These are phyloP conservation scores for Lodderomyces elongisporus DNA, from an alignment of 1,139 yeast species.

Conservation along the genomic window DNA sequence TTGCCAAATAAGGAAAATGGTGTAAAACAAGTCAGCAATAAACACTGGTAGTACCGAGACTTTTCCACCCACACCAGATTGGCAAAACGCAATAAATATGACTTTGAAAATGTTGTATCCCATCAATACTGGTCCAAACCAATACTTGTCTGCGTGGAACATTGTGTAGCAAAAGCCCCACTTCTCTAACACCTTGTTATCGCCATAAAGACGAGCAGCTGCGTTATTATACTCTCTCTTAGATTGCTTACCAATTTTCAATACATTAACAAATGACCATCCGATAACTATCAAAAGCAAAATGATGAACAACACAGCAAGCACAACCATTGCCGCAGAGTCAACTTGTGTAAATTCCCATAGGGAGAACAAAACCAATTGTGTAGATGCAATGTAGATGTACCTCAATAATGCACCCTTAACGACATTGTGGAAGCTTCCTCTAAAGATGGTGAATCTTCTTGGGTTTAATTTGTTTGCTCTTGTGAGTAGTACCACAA, in stretches of 20 bases:
- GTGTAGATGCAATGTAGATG: slow-evolving; percentile 72
- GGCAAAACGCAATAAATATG: slow-evolving; percentile 64
- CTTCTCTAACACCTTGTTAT: slow-evolving; percentile 55
- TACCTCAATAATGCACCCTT: slow-evolving; percentile 69
- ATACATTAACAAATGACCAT: slow-evolving; percentile 58
- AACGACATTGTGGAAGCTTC: slow-evolving; percentile 49
- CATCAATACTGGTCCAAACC: slow-evolving; percentile 65
- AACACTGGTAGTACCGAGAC: slow-evolving; percentile 64
- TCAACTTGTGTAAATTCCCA: slow-evolving; percentile 72
- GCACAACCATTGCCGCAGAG: slow-evolving; percentile 69
- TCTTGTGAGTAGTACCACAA: slow-evolving; percentile 41
- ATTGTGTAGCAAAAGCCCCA: slow-evolving; percentile 80
- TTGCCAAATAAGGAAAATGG: slow-evolving; percentile 50
- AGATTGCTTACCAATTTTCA: slow-evolving; percentile 53
- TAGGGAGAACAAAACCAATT: slow-evolving; percentile 59
- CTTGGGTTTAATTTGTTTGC: slow-evolving; percentile 43
- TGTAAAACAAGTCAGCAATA: slow-evolving; percentile 59
- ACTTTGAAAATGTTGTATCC: slow-evolving; percentile 54
- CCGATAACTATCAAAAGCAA: slow-evolving; percentile 51
- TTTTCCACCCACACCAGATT: slow-evolving; percentile 49
- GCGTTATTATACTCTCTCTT: slow-evolving; percentile 56
- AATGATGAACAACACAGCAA: slow-evolving; percentile 60
- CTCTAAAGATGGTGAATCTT: slow-evolving; percentile 46
- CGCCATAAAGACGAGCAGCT: slow-evolving; percentile 74
- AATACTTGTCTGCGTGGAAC: slow-evolving; percentile 68